Base-by-base conservation (phyloP, 208 protist genomes). In the Endotrypanum monterogeii region DNA sequence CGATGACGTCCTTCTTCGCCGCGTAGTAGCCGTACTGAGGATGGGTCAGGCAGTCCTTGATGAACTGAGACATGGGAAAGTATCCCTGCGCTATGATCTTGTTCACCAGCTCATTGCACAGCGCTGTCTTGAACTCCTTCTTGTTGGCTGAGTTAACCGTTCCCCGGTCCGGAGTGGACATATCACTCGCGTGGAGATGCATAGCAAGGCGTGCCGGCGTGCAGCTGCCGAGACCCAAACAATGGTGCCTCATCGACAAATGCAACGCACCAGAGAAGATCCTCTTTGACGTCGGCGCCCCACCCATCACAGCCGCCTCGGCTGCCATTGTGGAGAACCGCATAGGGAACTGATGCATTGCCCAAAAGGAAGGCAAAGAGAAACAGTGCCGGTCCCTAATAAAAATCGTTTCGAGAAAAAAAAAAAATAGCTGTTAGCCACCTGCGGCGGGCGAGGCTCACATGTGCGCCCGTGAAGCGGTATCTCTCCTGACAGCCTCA, bases 21-120 rank as follows among this genome's bases (percentile, higher is more conserved):
- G 88, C 84, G 79, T 98, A 98, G 83, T 98, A 98, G 74, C 94
- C 94, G 62, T 89, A 83, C 71, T 94, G 87, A 3, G 94, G 94
- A 78, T 98, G 90, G 1, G 91, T 94, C 37, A 97, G 84, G 67
- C 90, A 95, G 71, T 98, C 92, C 78, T 96, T 96, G 61, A 98
- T 89, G 86, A 90, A 98, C 79, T 98, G 91, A 61, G 91, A 88
- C 83, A 97, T 84, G 41, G 94, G 89, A 80, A 93, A 95, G 79
- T 92, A 94, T n/a, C 94, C 94, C 67, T 94, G 90, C 35, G 92
- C 88, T 51, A 76, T 82, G 63, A 94, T 86, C 82, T 91, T 94
- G 76, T 90, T 92, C 32, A 91, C 87, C 61, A 98, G 83, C 80
- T 96, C 88, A 35, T 79, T 79, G 83, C 91, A 96, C 44, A 98